Percentiles rank a stretch among this genome's conserved stretches.
These are phyloP conservation scores for Lagerstroemia speciosa DNA, from an alignment of 345 rosid genomes.

Conservation along the genomic window DNA sequence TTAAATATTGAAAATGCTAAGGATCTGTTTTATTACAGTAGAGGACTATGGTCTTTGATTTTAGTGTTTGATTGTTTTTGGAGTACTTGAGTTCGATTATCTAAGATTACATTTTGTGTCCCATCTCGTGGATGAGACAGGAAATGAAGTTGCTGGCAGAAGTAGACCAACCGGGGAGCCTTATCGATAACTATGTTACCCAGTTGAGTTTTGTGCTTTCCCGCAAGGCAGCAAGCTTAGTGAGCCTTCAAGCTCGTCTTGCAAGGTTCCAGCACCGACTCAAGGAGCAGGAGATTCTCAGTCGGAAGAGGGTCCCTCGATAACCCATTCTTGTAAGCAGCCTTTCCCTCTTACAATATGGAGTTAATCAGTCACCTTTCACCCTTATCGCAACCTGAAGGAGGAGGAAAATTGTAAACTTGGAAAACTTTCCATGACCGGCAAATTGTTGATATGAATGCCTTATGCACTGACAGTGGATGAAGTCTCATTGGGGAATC, in stretches of 20 bases:
- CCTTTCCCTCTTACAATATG: no score
- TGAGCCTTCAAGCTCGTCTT: conserved; percentile 88
- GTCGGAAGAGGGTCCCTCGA: conserved; percentile 81
- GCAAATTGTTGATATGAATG: no score
- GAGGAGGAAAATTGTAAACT: no score
- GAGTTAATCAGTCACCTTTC: no score
- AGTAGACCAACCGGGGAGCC: conserved; percentile 94
- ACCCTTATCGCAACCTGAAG: no score
- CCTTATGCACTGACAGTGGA: no score
- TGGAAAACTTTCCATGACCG: no score
- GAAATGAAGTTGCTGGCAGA: conserved; percentile 94
- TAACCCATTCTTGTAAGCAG: conserved; percentile 12
- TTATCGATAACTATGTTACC: conserved; percentile 79
- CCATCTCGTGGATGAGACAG: conserved; percentile 23
- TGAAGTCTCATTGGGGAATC: no score
- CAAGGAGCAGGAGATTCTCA: conserved; percentile 85
- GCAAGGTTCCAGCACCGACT: conserved; percentile 94
- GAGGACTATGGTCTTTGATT: background rate
- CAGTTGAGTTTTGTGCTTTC: conserved; percentile 87
- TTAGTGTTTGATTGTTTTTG: background rate
- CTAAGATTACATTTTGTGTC: background rate
- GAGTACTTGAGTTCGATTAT: background rate
- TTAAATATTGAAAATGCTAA: no score
- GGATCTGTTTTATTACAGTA: background rate
- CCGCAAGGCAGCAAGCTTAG: conserved; percentile 88